Evolutionary conservation across 371 early-diverging fungal genomes (phyloP).

Genomic region (Coemansia sp.): DNA sequence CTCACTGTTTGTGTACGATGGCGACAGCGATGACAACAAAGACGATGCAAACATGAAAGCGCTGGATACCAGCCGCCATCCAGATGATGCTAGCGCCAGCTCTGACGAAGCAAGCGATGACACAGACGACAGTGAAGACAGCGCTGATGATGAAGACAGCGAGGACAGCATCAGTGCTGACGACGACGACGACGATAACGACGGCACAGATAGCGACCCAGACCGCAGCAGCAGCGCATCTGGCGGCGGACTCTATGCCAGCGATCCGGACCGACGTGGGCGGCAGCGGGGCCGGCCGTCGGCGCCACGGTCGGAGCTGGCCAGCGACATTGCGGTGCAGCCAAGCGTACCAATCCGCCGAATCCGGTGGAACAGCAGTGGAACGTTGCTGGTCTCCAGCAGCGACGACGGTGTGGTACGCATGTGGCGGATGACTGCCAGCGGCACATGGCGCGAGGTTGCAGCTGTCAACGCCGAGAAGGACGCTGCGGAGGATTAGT

Average conservation of each 20-base stretch:
- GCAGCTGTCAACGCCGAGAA: conserved; percentile 42
- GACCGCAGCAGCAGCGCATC: conserved; percentile 1
- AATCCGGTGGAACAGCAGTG: conserved; percentile 92
- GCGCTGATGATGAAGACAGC: conserved; percentile 22
- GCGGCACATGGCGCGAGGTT: conserved; percentile 48
- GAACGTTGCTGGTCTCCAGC: conserved; percentile 83
- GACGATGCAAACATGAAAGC: conserved; percentile 27
- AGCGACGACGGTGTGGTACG: conserved; percentile 91
- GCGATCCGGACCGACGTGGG: conserved; percentile 1
- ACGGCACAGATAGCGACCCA: conserved; percentile 15
- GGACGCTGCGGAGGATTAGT: conserved; percentile 16
- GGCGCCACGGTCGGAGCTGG: conserved; percentile 44
- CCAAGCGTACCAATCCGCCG: conserved; percentile 68
- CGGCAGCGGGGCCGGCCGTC: conserved; percentile 6
- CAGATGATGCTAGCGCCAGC: conserved; percentile 2
- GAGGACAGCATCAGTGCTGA: conserved; percentile 17
- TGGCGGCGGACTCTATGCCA: conserved; percentile 2
- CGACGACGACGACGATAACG: conserved; percentile 9
- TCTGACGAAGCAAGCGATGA: conserved; percentile 12
- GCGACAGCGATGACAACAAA: conserved; percentile 28
- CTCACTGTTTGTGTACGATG: conserved; percentile 44
- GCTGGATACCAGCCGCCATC: conserved; percentile 17
- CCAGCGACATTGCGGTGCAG: conserved; percentile 34
- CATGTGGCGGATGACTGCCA: conserved; percentile 69
- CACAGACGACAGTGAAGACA: conserved; percentile 13